Evolutionary conservation across 148 eudicot species (phyloP).

Genomic region (Dianthus caryophyllus): DNA sequence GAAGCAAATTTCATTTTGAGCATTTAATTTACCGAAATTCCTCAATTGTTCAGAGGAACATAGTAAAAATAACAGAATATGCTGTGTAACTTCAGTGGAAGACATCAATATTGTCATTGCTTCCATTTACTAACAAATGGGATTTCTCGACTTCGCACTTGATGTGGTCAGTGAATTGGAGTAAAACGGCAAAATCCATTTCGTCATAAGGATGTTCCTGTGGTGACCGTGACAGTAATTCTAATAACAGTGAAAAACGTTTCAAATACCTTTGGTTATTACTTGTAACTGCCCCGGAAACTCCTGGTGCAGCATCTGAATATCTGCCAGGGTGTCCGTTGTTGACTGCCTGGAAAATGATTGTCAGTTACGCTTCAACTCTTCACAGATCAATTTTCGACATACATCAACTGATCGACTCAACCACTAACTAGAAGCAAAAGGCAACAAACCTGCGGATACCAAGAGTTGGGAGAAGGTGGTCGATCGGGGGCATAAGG

Average conservation of each 20-base stretch:
- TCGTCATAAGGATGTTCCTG: not conserved
- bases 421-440: slow-evolving; percentile 10
- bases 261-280: slow-evolving; percentile 31
- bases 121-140: not conserved
- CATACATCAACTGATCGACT: not conserved
- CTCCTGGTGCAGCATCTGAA: slow-evolving; percentile 30
- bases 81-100: not conserved
- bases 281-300: slow-evolving; percentile 19
- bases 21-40: too few relatives aligned
- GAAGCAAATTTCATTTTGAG: too few relatives aligned
- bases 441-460: slow-evolving; percentile 34
- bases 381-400: not conserved
- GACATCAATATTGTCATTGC: not conserved
- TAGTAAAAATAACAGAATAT: not conserved
- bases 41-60: too few relatives aligned
- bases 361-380: slow-evolving; percentile 6
- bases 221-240: not conserved
- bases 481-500: slow-evolving; percentile 43
- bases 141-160: not conserved
- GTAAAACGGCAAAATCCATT: too few relatives aligned
- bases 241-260: not conserved
- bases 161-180: too few relatives aligned
- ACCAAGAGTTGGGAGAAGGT: slow-evolving; percentile 42
- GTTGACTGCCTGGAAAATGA: slow-evolving; percentile 34
- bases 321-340: slow-evolving; percentile 32